These are phyloP conservation scores for Lanmaoa rubissima DNA, from an alignment of 768 basidiomycete species.

Conservation along the genomic window DNA sequence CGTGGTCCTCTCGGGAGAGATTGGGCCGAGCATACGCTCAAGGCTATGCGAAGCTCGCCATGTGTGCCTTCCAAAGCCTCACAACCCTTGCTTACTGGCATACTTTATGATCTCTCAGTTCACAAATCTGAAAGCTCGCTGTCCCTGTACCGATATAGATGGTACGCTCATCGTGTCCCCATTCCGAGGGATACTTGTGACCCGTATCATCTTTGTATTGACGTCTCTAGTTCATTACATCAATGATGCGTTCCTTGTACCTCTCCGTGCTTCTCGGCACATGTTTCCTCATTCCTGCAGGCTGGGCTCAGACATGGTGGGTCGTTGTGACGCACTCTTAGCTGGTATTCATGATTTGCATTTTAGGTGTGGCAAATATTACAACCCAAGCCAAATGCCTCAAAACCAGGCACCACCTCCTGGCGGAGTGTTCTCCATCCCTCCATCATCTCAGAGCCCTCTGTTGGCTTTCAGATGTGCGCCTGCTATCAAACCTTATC, in stretches of 20 bases:
- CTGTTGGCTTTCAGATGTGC: constrained; percentile 57
- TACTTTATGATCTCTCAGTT: background rate
- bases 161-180: constrained; percentile 1
- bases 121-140: background rate
- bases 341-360: background rate
- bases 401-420: constrained; percentile 38
- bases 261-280: constrained; percentile 13
- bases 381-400: constrained; percentile 42
- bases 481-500: constrained; percentile 56
- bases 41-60: background rate
- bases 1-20: too few relatives aligned
- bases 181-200: background rate
- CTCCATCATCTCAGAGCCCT: constrained; percentile 37
- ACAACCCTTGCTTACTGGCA: constrained; percentile 4
- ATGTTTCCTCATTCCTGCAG: constrained; percentile 14
- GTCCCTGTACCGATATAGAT: background rate
- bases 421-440: constrained; percentile 47
- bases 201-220: background rate
- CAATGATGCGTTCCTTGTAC: constrained; percentile 7
- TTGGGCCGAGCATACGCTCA: background rate
- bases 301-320: constrained; percentile 30
- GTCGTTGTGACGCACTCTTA: background rate
- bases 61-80: background rate
- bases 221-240: background rate
- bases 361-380: constrained; percentile 49